A percentile compares a stretch with the other conserved stretches of the same genome.
phyloP scores from a whole-genome alignment of 805 yeast species.

The Ogataea populi-albae region DNA sequence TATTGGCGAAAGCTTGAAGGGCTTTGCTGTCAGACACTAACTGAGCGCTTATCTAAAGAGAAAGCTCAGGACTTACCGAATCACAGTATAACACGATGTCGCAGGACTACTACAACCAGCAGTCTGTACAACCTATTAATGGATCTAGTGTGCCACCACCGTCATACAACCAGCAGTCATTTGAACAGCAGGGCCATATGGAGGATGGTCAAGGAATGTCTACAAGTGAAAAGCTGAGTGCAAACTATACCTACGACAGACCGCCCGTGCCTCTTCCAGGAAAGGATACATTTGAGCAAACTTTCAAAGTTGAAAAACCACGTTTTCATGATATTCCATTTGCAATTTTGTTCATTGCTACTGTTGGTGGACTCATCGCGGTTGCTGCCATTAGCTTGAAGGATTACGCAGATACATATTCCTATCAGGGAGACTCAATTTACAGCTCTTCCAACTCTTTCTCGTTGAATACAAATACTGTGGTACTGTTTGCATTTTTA shows the following conservation, averaged over 20 bases:
- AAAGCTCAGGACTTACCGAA: too few relatives aligned
- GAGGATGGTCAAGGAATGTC: slow-evolving; percentile 5
- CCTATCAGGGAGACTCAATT: slow-evolving; percentile 60
- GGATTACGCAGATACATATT: slow-evolving; percentile 56
- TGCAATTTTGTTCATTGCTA: slow-evolving; percentile 43
- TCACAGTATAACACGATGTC: neutral
- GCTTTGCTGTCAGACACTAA: too few relatives aligned
- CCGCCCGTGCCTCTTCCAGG: slow-evolving; percentile 34
- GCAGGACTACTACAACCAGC: neutral
- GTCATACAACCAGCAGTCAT: slow-evolving; percentile 4
- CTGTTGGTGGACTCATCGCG: slow-evolving; percentile 62
- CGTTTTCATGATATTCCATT: slow-evolving; percentile 71
- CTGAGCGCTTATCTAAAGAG: too few relatives aligned
- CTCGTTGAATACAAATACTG: slow-evolving; percentile 71
- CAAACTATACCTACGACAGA: slow-evolving; percentile 17
- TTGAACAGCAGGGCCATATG: slow-evolving; percentile 10
- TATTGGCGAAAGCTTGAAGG: too few relatives aligned
- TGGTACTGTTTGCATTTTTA: slow-evolving; percentile 64
- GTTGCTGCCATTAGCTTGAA: slow-evolving; percentile 67
- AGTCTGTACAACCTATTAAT: neutral
- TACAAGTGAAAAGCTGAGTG: slow-evolving; percentile 14
- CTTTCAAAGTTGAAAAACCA: slow-evolving; percentile 63
- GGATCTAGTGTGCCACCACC: slow-evolving; percentile 10
- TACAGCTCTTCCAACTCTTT: slow-evolving; percentile 52
- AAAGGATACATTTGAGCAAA: slow-evolving; percentile 52